Evolutionary conservation across 139 green algal species (phyloP).

Genomic region (Eudorina sp.): DNA sequence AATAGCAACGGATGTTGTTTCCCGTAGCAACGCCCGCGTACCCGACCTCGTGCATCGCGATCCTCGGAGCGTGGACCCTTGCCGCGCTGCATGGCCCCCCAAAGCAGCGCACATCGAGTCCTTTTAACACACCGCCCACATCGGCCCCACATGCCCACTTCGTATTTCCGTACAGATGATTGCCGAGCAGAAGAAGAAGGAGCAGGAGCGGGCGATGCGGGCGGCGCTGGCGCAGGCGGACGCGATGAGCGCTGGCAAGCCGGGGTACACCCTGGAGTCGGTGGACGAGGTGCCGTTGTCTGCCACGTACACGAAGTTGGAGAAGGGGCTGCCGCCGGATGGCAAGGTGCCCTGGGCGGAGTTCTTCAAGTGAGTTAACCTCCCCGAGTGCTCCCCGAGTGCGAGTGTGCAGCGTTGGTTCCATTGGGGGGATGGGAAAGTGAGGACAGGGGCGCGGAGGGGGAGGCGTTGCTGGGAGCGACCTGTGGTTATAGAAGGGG

Average conservation of each 20-base stretch:
- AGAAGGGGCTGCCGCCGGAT: constrained; percentile 21
- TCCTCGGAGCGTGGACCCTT: too few species aligned
- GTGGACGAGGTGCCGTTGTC: constrained; percentile 28
- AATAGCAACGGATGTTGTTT: too few species aligned
- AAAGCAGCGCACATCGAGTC: too few species aligned
- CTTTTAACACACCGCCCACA: too few species aligned
- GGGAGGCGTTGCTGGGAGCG: too few species aligned
- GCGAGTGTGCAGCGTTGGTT: neutral
- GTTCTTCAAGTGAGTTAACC: constrained; percentile 84
- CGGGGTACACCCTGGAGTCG: neutral
- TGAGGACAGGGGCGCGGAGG: neutral
- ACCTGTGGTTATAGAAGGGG: too few species aligned
- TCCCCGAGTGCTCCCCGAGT: too few species aligned
- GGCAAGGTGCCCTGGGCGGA: constrained; percentile 86
- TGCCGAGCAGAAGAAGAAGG: constrained; percentile 40
- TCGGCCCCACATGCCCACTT: neutral
- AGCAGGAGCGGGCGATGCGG: constrained; percentile 29
- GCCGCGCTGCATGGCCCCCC: too few species aligned
- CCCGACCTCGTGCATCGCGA: too few species aligned
- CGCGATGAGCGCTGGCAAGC: neutral
- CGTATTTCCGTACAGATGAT: constrained; percentile 12
- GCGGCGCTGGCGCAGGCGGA: constrained; percentile 28
- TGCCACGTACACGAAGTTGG: constrained; percentile 32
- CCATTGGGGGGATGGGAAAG: neutral
- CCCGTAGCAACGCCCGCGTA: too few species aligned